phyloP scores from a whole-genome alignment of 2,329 filamentous ascomycete species.

The Sporothrix inflata region DNA sequence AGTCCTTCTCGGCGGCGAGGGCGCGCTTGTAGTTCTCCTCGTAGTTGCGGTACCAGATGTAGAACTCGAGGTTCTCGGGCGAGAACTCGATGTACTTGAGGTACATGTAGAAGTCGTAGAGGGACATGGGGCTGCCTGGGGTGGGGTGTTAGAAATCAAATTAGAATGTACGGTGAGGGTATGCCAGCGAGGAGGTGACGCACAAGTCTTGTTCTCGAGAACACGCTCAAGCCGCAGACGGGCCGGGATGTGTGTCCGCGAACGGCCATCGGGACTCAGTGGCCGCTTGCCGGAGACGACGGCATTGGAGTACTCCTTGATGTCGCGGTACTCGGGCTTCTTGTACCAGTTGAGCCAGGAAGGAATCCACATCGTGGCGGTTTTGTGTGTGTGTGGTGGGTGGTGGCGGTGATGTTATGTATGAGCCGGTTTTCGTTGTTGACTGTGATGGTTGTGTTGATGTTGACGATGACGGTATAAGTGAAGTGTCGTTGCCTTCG shows the following conservation, averaged over 20 bases:
- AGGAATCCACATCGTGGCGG: slow-evolving; percentile 37
- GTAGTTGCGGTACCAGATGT: slow-evolving; percentile 54
- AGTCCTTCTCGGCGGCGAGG: slow-evolving; percentile 36
- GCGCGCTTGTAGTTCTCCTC: slow-evolving; percentile 39
- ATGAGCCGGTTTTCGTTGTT: neutral
- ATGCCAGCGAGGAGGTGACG: neutral
- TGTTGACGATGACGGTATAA: neutral
- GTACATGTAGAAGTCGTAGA: slow-evolving; percentile 57
- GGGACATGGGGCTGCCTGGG: slow-evolving; percentile 51
- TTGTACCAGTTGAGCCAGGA: slow-evolving; percentile 53
- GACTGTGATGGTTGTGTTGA: neutral
- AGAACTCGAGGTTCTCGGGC: slow-evolving; percentile 55
- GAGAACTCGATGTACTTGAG: slow-evolving; percentile 55
- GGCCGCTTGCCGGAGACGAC: slow-evolving; percentile 43
- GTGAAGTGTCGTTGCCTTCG: neutral
- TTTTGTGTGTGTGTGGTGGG: neutral
- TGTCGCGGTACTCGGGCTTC: slow-evolving; percentile 54
- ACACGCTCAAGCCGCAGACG: slow-evolving; percentile 50
- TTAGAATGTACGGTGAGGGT: neutral
- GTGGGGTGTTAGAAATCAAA: neutral
- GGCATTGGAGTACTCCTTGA: slow-evolving; percentile 49
- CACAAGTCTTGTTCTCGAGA: slow-evolving; percentile 53
- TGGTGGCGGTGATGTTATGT: no score
- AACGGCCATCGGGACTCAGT: slow-evolving; percentile 44
- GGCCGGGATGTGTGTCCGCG: slow-evolving; percentile 44